A percentile compares a stretch with the other conserved stretches of the same genome.
Conservation (phyloP, 768 basidiomycete genomes). For the Agrocybe pediades region DNA sequence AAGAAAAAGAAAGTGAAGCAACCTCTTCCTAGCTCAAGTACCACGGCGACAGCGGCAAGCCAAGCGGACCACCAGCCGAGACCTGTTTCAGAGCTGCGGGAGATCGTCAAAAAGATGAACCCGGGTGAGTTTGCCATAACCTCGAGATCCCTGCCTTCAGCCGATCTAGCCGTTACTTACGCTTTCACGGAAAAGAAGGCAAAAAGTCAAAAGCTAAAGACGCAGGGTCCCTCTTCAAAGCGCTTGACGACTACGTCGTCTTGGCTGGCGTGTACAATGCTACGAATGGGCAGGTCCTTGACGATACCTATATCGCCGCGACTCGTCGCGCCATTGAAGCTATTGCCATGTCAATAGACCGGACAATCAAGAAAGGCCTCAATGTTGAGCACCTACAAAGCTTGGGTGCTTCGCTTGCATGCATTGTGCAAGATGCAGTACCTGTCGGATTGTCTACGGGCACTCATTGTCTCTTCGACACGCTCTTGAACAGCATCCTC, state of each 20-base stretch:
- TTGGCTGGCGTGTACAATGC: slow-evolving; percentile 22
- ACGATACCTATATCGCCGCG: slow-evolving; percentile 26
- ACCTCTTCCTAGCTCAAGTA: neutral
- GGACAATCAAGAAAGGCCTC: slow-evolving; percentile 5
- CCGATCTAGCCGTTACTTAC: neutral
- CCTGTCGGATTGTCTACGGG: neutral
- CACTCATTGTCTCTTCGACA: neutral
- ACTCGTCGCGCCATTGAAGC: slow-evolving; percentile 31
- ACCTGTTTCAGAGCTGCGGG: slow-evolving; percentile 1
- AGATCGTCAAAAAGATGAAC: neutral
- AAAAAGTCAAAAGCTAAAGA: neutral
- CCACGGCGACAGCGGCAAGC: neutral
- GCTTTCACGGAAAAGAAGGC: neutral
- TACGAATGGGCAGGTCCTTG: slow-evolving; percentile 19
- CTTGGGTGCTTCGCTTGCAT: slow-evolving; percentile 3
- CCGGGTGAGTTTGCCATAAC: slow-evolving; percentile 5
- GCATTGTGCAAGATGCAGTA: neutral
- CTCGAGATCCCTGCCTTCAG: too few relatives aligned
- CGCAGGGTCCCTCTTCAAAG: slow-evolving; percentile 18
- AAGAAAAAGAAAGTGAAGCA: slow-evolving; percentile 12
- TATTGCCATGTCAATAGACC: slow-evolving; percentile 17
- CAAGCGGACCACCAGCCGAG: neutral
- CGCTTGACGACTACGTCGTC: slow-evolving; percentile 30
- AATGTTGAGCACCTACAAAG: slow-evolving; percentile 22
- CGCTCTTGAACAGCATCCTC: slow-evolving; percentile 3